Evolutionary conservation across 768 basidiomycete species (phyloP), one percentile per base, ranked within the genome.

Genomic region (Nidularia pulvinata): DNA sequence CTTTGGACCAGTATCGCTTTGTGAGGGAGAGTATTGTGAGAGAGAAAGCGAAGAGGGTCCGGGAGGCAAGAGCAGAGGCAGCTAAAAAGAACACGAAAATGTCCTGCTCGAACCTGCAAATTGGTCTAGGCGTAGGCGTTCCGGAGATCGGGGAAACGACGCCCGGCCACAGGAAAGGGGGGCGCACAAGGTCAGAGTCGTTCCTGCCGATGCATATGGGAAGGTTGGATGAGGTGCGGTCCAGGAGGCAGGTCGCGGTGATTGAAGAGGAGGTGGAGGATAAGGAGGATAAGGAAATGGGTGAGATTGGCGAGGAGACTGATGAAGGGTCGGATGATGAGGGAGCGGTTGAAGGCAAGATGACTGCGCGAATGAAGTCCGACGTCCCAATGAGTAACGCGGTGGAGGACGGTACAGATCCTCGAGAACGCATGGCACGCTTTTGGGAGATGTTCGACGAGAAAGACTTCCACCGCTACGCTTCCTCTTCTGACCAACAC

Each of bases 361-460:
- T 30, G 25, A 30, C 25, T 30, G 3, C 25, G 25, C 25, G 25
- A 30, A 3, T 30, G 25, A 30, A 30, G 25, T 30, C 25, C 25
- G 25, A 30, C 25, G 25, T 30, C 25, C 25, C 25, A 30, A 30
- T 30, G 25, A 30, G 25, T 30, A 30, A 30, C 4, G 25, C 25
- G 25, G 25, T 30, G 25, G 25, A 30, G 25, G 25, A 30, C 25
- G 25, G 25, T 30, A 4, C 42, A 35, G 51, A 59, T 47, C 48
- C 61, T 45, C 51, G 60, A 25, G 55, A 68, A 54, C 62, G 60
- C 45, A 57, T 57, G 37, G 57, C 62, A 3, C 59, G 67, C 25
- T 77, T 82, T 56, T 81, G 79, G 79, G 74, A 80, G 32, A 62
- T 65, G 16, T 57, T 81, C n/a, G 78, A 80, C 58, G 61, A 61